Conservation (phyloP, 106 monocot genomes). For the Apostasia ramifera region DNA sequence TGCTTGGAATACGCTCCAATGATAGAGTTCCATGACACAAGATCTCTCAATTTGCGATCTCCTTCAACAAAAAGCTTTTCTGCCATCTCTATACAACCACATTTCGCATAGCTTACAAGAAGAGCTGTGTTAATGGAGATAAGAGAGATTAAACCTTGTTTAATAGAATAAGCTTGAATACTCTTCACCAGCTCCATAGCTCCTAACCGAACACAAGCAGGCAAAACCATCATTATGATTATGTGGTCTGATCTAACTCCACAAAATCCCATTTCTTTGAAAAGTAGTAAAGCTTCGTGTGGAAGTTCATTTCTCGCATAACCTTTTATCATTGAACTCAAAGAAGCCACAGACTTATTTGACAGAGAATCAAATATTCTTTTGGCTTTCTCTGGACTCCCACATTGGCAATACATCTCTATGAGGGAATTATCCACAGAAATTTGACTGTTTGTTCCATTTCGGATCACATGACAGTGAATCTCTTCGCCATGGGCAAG, state of each 20-base stretch:
- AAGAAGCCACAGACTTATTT: conserved; percentile 21
- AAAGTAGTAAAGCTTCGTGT: conserved; percentile 18
- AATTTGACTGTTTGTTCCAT: conserved; percentile 16
- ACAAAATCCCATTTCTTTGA: conserved; percentile 14
- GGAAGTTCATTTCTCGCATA: conserved; percentile 9
- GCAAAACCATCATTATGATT: conserved; percentile 22
- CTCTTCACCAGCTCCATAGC: conserved; percentile 10
- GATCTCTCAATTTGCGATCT: conserved; percentile 10
- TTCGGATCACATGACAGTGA: conserved; percentile 25
- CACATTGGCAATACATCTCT: conserved; percentile 29
- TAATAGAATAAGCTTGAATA: conserved; percentile 18
- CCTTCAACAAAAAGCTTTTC: conserved; percentile 22
- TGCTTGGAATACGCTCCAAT: conserved; percentile 33
- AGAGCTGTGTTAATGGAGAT: conserved; percentile 19
- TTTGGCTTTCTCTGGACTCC: conserved; percentile 5
- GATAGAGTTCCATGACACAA: conserved; percentile 31
- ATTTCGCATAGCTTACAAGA: conserved; percentile 30
- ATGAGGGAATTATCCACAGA: conserved; percentile 26
- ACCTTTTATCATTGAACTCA: conserved; percentile 35
- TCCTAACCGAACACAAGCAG: conserved; percentile 13
- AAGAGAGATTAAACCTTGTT: conserved; percentile 11
- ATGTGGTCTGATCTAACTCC: conserved; percentile 15
- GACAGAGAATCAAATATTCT: conserved; percentile 18
- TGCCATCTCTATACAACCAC: conserved; percentile 29
- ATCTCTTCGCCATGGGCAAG: conserved; percentile 19